A percentile compares a stretch with the other conserved stretches of the same genome.
Evolutionary conservation across 78 protist species (phyloP).

Genomic region (Dictyostelium brefeldianum): DNA sequence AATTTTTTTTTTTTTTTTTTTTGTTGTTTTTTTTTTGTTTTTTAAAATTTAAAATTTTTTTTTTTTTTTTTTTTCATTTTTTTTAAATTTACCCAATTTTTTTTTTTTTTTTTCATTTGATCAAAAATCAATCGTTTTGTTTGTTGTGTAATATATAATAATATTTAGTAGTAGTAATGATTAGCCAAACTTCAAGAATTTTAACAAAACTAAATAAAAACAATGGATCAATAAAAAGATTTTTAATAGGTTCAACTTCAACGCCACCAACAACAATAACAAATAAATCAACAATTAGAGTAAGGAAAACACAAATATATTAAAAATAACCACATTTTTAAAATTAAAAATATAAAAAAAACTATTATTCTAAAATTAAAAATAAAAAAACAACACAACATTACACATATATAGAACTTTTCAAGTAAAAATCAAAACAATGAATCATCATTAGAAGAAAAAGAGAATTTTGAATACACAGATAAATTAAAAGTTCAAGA

Average conservation of each 20-base stretch:
- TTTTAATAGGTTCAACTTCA: not conserved
- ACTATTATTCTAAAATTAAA: not conserved
- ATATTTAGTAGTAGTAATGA: not conserved
- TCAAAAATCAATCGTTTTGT: not conserved
- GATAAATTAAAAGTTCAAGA: slow-evolving; percentile 54
- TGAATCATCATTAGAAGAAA: not conserved
- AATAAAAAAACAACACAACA: not conserved
- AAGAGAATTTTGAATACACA: slow-evolving; percentile 32
- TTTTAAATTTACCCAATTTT: not conserved
- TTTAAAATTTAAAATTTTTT: not conserved
- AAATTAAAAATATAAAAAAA: not conserved
- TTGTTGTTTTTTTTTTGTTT: not conserved
- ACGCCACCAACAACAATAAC: not conserved
- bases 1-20: not conserved
- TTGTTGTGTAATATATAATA: not conserved
- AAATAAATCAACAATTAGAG: not conserved
- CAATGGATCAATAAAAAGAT: not conserved
- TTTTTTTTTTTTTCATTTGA: not conserved
- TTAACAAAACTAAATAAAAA: not conserved
- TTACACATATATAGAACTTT: not conserved
- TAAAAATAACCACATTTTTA: not conserved
- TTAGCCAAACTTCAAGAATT: not conserved
- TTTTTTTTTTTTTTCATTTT: slow-evolving; percentile 5
- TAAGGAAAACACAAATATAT: not conserved
- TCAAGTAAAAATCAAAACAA: not conserved